A percentile compares a stretch with the other conserved stretches of the same genome.
Evolutionary conservation across 805 yeast genomes (phyloP).

Genomic region (Jamesozyma jinghongensis): DNA sequence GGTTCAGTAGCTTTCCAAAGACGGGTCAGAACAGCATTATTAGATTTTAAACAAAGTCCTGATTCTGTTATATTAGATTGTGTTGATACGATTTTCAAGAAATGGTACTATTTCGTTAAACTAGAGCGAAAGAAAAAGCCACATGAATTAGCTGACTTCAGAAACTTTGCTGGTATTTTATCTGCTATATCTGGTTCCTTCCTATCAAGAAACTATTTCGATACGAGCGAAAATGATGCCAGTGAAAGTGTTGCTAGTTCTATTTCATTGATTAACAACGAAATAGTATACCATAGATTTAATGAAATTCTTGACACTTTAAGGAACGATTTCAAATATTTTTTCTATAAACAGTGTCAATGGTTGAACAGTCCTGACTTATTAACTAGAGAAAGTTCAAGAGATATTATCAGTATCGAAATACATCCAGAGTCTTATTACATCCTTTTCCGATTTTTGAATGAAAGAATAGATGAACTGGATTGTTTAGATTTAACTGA

Average conservation of each 20-base stretch:
- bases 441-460: conserved; percentile 39
- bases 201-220: neutral
- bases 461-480: conserved; percentile 30
- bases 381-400: conserved; percentile 57
- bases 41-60: conserved; percentile 18
- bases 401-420: conserved; percentile 61
- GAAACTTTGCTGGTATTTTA: conserved; percentile 64
- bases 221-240: neutral
- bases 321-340: conserved; percentile 34
- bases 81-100: conserved; percentile 31
- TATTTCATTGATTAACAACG: neutral
- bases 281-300: conserved; percentile 1
- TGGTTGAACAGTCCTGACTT: conserved; percentile 42
- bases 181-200: conserved; percentile 54
- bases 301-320: conserved; percentile 11
- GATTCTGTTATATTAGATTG: conserved; percentile 26
- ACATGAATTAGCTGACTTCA: conserved; percentile 39
- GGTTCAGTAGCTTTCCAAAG: conserved; percentile 71
- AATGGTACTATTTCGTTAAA: conserved; percentile 19
- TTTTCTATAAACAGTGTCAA: conserved; percentile 42
- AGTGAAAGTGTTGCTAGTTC: neutral
- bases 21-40: conserved; percentile 41
- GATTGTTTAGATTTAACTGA: conserved; percentile 16
- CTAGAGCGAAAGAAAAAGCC: conserved; percentile 18
- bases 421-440: conserved; percentile 50